phyloP scores from a whole-genome alignment of 1,284 basidiomycete genomes.

The Vanrija sp. region DNA sequence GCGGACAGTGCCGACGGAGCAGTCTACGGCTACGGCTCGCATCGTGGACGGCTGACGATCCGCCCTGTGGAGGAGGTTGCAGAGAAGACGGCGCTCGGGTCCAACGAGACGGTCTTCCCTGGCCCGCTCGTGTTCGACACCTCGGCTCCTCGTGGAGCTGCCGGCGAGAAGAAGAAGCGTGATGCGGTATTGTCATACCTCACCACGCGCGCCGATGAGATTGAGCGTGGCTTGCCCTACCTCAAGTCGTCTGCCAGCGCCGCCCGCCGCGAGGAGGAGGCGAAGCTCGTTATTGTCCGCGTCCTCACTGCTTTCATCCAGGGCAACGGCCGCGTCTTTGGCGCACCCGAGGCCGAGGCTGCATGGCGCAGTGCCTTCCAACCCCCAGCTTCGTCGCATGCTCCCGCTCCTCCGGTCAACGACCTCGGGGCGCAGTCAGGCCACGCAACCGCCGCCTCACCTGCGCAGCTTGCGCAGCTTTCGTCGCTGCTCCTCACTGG shows the following conservation, averaged over 20 bases:
- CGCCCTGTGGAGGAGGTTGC: conserved; percentile 64
- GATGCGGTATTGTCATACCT: conserved; percentile 73
- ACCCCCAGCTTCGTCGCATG: conserved; percentile 46
- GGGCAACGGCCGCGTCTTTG: conserved; percentile 76
- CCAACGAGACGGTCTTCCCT: conserved; percentile 63
- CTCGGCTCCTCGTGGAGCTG: conserved; percentile 58
- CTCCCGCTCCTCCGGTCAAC: conserved; percentile 21
- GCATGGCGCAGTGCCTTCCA: conserved; percentile 63
- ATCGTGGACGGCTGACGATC: conserved; percentile 64
- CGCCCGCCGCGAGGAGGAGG: conserved; percentile 63
- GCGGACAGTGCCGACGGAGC: conserved; percentile 65
- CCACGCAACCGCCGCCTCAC: conserved; percentile 48
- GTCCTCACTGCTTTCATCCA: conserved; percentile 75
- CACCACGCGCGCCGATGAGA: conserved; percentile 67
- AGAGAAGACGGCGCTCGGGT: conserved; percentile 62
- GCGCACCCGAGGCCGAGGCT: conserved; percentile 68
- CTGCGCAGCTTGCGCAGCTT: conserved; percentile 64
- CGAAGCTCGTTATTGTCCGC: conserved; percentile 69
- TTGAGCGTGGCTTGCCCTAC: conserved; percentile 71
- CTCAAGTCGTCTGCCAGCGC: conserved; percentile 52
- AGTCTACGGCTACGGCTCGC: conserved; percentile 53
- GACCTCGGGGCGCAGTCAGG: conserved; percentile 19
- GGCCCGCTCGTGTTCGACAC: conserved; percentile 81
- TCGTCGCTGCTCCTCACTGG: conserved; percentile 75
- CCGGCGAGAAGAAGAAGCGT: conserved; percentile 73